Evolutionary conservation across 1,284 basidiomycete species (phyloP).

Genomic region (Tylopilus orsonianus): DNA sequence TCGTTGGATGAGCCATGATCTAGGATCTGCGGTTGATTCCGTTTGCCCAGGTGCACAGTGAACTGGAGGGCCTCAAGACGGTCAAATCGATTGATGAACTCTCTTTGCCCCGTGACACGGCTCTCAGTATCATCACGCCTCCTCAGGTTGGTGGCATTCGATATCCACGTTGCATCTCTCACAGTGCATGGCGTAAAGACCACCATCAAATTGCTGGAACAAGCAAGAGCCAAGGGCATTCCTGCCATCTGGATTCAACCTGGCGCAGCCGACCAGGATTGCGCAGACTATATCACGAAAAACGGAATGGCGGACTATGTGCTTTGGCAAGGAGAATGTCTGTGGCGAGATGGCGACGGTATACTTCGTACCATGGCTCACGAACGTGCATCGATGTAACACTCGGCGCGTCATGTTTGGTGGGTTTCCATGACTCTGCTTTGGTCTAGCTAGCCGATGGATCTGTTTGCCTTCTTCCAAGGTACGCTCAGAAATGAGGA

Average conservation of each 20-base stretch:
- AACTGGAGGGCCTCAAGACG: slow-evolving; percentile 62
- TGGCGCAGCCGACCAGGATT: slow-evolving; percentile 68
- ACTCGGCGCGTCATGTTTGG: background rate
- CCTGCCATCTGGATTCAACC: slow-evolving; percentile 85
- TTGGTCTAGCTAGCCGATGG: background rate
- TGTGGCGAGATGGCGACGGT: slow-evolving; percentile 33
- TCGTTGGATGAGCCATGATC: slow-evolving; percentile 29
- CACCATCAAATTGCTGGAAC: slow-evolving; percentile 62
- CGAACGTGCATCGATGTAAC: slow-evolving; percentile 23
- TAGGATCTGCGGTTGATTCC: slow-evolving; percentile 19
- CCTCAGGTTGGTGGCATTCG: slow-evolving; percentile 46
- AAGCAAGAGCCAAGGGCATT: slow-evolving; percentile 61
- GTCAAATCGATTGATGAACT: slow-evolving; percentile 57
- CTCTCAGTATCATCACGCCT: slow-evolving; percentile 78
- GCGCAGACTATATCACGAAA: slow-evolving; percentile 47
- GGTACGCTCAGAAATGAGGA: too few species aligned
- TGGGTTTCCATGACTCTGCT: background rate
- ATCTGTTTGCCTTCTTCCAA: background rate
- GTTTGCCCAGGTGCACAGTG: slow-evolving; percentile 53
- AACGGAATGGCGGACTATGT: slow-evolving; percentile 31
- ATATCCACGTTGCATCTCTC: background rate
- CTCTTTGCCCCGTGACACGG: slow-evolving; percentile 64
- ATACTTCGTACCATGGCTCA: slow-evolving; percentile 23
- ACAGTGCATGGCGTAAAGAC: slow-evolving; percentile 42
- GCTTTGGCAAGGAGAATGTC: slow-evolving; percentile 34